Conservation (phyloP, 495 filamentous ascomycete genomes). For the Lophium mytilinum region DNA sequence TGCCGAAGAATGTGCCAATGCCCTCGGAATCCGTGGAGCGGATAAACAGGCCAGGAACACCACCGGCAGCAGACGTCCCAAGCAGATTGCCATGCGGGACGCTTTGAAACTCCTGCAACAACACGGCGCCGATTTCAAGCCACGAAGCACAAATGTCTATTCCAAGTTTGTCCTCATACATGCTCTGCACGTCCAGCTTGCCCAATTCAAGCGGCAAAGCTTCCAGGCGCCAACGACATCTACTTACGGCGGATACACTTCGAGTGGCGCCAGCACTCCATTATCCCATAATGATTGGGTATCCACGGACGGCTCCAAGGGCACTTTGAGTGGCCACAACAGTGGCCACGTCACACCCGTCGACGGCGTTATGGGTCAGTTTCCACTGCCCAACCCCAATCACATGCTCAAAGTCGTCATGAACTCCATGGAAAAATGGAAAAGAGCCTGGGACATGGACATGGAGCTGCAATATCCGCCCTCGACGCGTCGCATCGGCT, state of each 20-base stretch:
- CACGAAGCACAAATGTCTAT: constrained; percentile 53
- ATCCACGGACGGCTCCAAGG: constrained; percentile 26
- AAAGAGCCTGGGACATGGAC: constrained; percentile 55
- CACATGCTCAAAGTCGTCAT: constrained; percentile 33
- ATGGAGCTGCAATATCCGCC: constrained; percentile 54
- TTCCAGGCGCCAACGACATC: not conserved
- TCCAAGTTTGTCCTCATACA: constrained; percentile 66
- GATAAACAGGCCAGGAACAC: constrained; percentile 41
- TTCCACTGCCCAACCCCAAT: constrained; percentile 25
- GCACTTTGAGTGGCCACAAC: constrained; percentile 29
- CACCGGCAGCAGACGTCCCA: constrained; percentile 48
- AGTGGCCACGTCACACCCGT: constrained; percentile 48
- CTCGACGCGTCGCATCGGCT: constrained; percentile 46
- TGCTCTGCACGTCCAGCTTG: constrained; percentile 40
- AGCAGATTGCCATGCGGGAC: constrained; percentile 50
- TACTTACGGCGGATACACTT: constrained; percentile 14
- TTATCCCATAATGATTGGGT: constrained; percentile 45
- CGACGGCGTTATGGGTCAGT: constrained; percentile 16
- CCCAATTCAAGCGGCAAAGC: constrained; percentile 12
- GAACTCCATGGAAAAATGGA: constrained; percentile 55
- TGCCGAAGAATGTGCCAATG: constrained; percentile 48
- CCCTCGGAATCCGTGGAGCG: constrained; percentile 48
- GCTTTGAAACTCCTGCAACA: constrained; percentile 47
- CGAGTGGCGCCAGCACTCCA: constrained; percentile 38
- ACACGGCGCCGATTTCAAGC: constrained; percentile 41